phyloP scores from a whole-genome alignment of 345 rosid genomes.

The Lepidium sativum region DNA sequence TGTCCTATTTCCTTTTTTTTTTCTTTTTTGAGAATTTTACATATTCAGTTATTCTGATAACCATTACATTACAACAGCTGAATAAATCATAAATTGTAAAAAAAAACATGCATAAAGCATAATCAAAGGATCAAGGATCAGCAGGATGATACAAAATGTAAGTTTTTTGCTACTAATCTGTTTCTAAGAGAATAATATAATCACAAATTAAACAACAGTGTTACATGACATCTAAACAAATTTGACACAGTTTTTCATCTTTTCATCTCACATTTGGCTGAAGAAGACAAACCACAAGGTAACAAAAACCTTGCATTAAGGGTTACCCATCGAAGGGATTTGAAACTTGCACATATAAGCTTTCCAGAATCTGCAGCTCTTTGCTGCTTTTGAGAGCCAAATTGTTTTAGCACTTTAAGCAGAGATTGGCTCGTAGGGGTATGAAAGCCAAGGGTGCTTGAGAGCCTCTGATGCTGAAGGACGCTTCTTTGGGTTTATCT shows the following conservation, averaged over 20 bases:
- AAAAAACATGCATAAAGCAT: background rate
- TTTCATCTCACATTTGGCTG: constrained; percentile 12
- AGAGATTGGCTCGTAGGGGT: constrained; percentile 96
- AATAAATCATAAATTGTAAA: background rate
- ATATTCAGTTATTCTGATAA: background rate
- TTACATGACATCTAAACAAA: constrained; percentile 18
- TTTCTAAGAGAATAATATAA: constrained; percentile 13
- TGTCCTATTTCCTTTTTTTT: background rate
- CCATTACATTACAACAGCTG: background rate
- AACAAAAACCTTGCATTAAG: background rate
- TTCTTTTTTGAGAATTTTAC: background rate
- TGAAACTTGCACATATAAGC: background rate
- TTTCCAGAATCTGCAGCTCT: constrained; percentile 5
- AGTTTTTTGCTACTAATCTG: background rate
- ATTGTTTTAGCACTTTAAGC: constrained; percentile 33
- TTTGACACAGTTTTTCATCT: background rate
- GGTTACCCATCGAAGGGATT: background rate
- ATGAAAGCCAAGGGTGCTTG: constrained; percentile 96
- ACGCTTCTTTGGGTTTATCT: constrained; percentile 91
- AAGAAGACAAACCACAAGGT: background rate
- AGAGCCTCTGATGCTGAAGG: constrained; percentile 91
- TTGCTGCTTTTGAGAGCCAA: background rate
- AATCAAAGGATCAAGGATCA: constrained; percentile 5
- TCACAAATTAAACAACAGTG: constrained; percentile 18
- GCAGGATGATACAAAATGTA: background rate